Percentiles rank a stretch among this genome's conserved stretches.
Conservation (phyloP, 352 stramenopile species). For the Aphanomyces euteiches region DNA sequence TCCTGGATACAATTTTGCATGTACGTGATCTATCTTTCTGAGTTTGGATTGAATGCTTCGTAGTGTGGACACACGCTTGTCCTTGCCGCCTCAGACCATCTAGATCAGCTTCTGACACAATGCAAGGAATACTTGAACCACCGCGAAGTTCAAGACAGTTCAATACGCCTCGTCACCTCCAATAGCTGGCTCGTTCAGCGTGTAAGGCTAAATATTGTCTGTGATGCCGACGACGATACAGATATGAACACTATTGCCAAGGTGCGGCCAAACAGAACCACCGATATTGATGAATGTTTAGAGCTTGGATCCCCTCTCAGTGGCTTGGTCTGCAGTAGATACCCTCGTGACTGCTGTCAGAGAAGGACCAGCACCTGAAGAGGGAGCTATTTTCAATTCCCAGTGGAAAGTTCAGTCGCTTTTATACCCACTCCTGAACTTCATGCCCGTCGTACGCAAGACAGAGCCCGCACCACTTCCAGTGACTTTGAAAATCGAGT, state of each 20-base stretch:
- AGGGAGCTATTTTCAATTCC: conserved; percentile 38
- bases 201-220: conserved; percentile 62
- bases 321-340: conserved; percentile 58
- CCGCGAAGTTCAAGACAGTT: conserved; percentile 46
- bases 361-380: conserved; percentile 22
- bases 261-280: neutral
- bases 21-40: conserved; percentile 31
- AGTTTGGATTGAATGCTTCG: neutral
- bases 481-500: conserved; percentile 32
- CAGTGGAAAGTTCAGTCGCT: conserved; percentile 52
- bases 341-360: conserved; percentile 36
- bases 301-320: conserved; percentile 47
- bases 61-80: conserved; percentile 50
- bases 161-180: conserved; percentile 31
- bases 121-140: conserved; percentile 67
- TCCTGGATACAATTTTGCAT: conserved; percentile 67
- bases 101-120: conserved; percentile 63
- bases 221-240: conserved; percentile 56
- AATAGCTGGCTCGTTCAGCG: conserved; percentile 68
- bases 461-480: conserved; percentile 47
- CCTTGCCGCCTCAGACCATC: conserved; percentile 48
- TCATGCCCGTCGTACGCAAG: conserved; percentile 39
- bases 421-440: conserved; percentile 54
- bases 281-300: neutral
- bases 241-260: conserved; percentile 55